Conservation (phyloP, 164 flowering plant species). For the Kingdonia uniflora region DNA sequence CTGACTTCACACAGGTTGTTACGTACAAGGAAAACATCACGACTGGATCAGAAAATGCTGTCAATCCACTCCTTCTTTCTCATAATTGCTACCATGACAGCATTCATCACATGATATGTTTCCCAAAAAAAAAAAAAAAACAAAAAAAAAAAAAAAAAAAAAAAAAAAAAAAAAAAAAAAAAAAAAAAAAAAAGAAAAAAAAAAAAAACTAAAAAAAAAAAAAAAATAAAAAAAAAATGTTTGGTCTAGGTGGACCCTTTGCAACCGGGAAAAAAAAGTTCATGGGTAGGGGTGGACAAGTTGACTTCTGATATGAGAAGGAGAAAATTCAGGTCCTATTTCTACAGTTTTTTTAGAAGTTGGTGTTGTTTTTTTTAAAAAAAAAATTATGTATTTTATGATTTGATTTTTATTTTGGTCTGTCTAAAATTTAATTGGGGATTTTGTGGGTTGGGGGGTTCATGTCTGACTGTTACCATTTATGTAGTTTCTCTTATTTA, state of each 20-base stretch:
- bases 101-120: constrained; percentile 12
- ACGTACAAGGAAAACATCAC: constrained; percentile 10
- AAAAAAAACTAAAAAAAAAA: no score
- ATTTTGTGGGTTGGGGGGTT: neutral
- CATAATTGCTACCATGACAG: constrained; percentile 10
- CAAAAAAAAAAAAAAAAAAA: no score
- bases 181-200: no score
- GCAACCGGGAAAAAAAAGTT: neutral
- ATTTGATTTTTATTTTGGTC: neutral
- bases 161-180: no score
- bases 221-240: no score
- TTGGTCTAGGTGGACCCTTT: constrained; percentile 7
- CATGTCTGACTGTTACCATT: constrained; percentile 1
- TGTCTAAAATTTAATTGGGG: neutral
- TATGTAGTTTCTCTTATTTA: neutral
- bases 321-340: neutral
- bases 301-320: neutral
- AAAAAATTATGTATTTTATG: neutral
- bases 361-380: neutral
- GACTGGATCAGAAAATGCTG: constrained; percentile 8
- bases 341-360: neutral
- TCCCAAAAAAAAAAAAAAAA: no score
- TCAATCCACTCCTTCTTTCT: neutral
- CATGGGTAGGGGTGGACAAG: constrained; percentile 8
- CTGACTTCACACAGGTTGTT: constrained; percentile 3